phyloP scores from a whole-genome alignment of 768 basidiomycete genomes.

The Lyophyllum semitale region DNA sequence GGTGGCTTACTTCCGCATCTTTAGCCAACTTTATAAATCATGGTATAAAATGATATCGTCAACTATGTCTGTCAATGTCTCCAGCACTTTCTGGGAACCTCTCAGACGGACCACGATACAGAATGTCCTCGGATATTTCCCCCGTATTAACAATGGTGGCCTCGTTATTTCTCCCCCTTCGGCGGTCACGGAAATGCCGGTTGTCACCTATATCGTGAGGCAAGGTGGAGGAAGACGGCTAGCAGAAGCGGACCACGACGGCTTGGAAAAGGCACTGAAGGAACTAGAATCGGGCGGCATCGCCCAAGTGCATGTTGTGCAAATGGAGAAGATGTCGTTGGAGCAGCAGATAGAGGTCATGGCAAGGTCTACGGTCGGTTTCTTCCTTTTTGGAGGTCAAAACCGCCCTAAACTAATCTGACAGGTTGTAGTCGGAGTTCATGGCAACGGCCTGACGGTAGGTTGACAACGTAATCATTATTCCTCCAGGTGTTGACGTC shows the following conservation, averaged over 20 bases:
- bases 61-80: constrained; percentile 28
- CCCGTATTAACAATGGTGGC: constrained; percentile 15
- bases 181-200: constrained; percentile 22
- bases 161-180: constrained; percentile 9
- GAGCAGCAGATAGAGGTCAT: constrained; percentile 64
- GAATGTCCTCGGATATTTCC: constrained; percentile 36
- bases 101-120: constrained; percentile 28
- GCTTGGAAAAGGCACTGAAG: constrained; percentile 45
- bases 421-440: constrained; percentile 64
- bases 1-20: constrained; percentile 18
- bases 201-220: constrained; percentile 62
- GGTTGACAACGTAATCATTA: neutral
- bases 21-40: constrained; percentile 25
- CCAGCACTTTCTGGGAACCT: constrained; percentile 36
- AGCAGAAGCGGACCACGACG: constrained; percentile 48
- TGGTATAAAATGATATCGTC: constrained; percentile 42
- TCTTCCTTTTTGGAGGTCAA: neutral
- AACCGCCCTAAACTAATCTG: neutral
- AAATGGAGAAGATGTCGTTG: constrained; percentile 46
- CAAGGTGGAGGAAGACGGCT: constrained; percentile 48
- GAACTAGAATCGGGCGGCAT: constrained; percentile 53
- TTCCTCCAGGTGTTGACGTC: neutral
- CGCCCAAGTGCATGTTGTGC: constrained; percentile 45
- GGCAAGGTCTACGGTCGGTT: constrained; percentile 62
- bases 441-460: constrained; percentile 71